Evolutionary conservation across 352 stramenopile genomes (phyloP), one percentile per base, ranked within the genome.

Genomic region (Phytophthora palmivora): DNA sequence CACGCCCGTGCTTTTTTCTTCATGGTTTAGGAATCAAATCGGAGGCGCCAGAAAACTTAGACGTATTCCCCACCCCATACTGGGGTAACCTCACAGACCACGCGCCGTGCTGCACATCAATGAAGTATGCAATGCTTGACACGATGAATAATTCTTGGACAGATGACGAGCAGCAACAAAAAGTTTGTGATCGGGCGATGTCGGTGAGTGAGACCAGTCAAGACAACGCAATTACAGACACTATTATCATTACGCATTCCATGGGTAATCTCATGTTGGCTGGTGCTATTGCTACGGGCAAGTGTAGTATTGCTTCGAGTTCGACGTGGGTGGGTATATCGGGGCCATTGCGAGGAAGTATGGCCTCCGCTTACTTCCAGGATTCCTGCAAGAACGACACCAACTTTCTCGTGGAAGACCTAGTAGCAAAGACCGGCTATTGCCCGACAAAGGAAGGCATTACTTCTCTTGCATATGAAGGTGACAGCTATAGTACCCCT

Each of bases 161-260:
- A 5, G 56, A 70, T 21, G 39, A 61, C 0, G 21, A 32, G 0
- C 57, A 72, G 21, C 76, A 85, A 48, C 28, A 76, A n/a, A 68
- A 76, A 60, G 51, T 72, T 12, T 79, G 76, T 44, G 39, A 75
- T 49, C 46, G 46, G 5, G 58, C 53, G 1, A 52, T 79, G 34
- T 15, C 50, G 0, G 55, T 70, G 16, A 76, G 58, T 16, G 37
- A 56, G 6, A 60, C 50, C 14, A 72, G 55, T 42, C 37, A 62
- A 32, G 44, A 19, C 11, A 55, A 32, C 6, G 50, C 46, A 1
- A 70, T 80, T 33, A 50, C 52, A 30, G 57, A 83, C 41, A 70
- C 71, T 2, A 79, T 82, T 32, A 46, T 86, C 14, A 51, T 86
- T 21, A 65, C 64, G 4, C 74, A 83, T 32, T 86, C 77, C 12